Evolutionary conservation across 1,139 yeast species (phyloP), one percentile per base, ranked within the genome.

Genomic region (Geotrichum citri-aurantii): DNA sequence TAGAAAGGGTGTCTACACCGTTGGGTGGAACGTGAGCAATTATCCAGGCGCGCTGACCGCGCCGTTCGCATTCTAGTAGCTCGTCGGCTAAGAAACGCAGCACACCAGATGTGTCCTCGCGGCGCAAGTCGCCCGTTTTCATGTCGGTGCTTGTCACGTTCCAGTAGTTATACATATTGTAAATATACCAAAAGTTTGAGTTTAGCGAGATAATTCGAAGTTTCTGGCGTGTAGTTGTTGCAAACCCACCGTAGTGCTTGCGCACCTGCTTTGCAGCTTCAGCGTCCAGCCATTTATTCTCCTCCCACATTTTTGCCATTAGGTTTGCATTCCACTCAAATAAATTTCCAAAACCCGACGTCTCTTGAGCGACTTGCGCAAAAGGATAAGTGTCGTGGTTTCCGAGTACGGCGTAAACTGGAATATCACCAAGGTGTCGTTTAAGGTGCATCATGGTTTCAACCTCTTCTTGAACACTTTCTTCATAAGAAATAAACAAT

Each of bases 311-410:
- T 55, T 82, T 80, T 50, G 83, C 79, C 81, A 85, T 78, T 59
- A 83, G 73, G 23, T 84, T 85, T 14, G 79, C 76, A 65, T 86
- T 84, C 82, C 85, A 84, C 53, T 79, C 75, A 66, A 82, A 83
- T 59, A 80, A 71, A 63, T 79, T 78, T 55, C 76, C 74, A 61
- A 74, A 79, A 3, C 81, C 80, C 37, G 80, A 76, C 48, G 71
- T 67, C 59, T 77, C 73, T 52, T 85, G 88, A 1, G 90, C 85
- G 59, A 84, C 69, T 69, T 85, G 89, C 19, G 85, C 87, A 66
- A 83, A 85, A 17, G 91, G 91, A 76, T 80, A 85, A 21, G 86
- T 81, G 66, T 86, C 91, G 69, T 86, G 91, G 70, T 85, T 85
- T 19, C 92, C 91, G 65, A 86, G 73, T 37, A 81, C 82, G 11